Evolutionary conservation across 768 basidiomycete species (phyloP), one percentile per base, ranked within the genome.

Genomic region (Termitomyces sp.): DNA sequence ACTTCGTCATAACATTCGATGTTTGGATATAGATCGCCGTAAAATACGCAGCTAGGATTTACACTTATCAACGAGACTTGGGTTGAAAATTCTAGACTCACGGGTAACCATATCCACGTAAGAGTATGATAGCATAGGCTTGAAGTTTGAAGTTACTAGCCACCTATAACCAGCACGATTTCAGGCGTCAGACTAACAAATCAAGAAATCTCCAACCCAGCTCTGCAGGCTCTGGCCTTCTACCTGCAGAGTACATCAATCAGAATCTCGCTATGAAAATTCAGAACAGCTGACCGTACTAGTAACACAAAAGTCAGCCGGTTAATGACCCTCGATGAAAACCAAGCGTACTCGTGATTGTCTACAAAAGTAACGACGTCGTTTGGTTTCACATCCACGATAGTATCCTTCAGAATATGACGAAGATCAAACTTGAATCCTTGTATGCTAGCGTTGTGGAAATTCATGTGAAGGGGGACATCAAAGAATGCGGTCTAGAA

Each of bases 361-460:
- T 94, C 91, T 7, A 93, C 91, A 65, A 93, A 93, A 0, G 91
- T 93, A 6, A 97, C 91, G 4, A 94, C 90, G 66, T 94, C 90
- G 28, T 79, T 75, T 2, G 94, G 93, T 59, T 83, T 80, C 3
- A 73, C 66, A 56, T 86, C 77, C 18, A 92, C 78, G 12, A 98
- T 69, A 1, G 90, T 88, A 47, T 80, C 76, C 53, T 87, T 76
- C 42, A 94, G 74, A 59, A 98, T 86, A 33, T 68, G 81, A 59
- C 92, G 76, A 47, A 98, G 77, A 71, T 96, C 94, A 65, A 84
- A 96, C 18, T 77, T 73, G 36, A 78, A 76, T 32, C 86, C 80
- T 16, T 75, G 74, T 60, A 84, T 81, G 68, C 91, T 90, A 13
- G 94, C 94, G 58, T 79, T 76, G 65, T 87, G 78, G 66, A 95